phyloP scores from a whole-genome alignment of 176 grass and related monocot species.

The Oryza rufipogon region DNA sequence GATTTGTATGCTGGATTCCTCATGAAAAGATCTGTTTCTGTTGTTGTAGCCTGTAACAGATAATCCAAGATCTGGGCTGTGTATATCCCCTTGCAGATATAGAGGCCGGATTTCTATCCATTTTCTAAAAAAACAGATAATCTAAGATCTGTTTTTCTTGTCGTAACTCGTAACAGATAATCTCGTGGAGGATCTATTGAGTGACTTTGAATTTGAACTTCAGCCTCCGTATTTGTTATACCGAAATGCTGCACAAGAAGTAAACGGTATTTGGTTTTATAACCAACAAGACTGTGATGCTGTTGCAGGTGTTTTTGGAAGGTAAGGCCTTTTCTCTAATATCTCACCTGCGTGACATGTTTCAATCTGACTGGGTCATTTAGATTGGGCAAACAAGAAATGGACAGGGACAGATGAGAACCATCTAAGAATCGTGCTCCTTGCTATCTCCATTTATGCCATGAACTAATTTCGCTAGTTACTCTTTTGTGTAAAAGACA shows the following conservation, averaged over 20 bases:
- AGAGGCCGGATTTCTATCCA: too few species aligned
- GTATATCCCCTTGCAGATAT: too few species aligned
- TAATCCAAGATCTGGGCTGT: too few species aligned
- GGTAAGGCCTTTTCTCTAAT: conserved; percentile 41
- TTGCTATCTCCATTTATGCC: not conserved
- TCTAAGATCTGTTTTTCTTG: not conserved
- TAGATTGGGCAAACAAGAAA: not conserved
- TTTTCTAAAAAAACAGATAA: too few species aligned
- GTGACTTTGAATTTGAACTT: conserved; percentile 93
- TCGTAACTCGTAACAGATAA: conserved; percentile 66
- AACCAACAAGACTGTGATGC: conserved; percentile 82
- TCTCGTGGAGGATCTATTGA: conserved; percentile 91
- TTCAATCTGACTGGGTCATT: not conserved
- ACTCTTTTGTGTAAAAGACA: not conserved
- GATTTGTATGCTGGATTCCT: not conserved
- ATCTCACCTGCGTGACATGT: too few species aligned
- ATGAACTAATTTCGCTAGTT: conserved; percentile 11
- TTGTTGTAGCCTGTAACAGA: too few species aligned
- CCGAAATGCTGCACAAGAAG: conserved; percentile 85
- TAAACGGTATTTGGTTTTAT: conserved; percentile 98
- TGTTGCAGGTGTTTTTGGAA: conserved; percentile 77
- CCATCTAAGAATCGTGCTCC: not conserved
- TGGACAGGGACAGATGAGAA: not conserved
- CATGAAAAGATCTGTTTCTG: not conserved
- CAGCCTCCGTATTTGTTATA: conserved; percentile 92